phyloP scores from a whole-genome alignment of 257 asterid genomes.

The Galeopsis tetrahit region DNA sequence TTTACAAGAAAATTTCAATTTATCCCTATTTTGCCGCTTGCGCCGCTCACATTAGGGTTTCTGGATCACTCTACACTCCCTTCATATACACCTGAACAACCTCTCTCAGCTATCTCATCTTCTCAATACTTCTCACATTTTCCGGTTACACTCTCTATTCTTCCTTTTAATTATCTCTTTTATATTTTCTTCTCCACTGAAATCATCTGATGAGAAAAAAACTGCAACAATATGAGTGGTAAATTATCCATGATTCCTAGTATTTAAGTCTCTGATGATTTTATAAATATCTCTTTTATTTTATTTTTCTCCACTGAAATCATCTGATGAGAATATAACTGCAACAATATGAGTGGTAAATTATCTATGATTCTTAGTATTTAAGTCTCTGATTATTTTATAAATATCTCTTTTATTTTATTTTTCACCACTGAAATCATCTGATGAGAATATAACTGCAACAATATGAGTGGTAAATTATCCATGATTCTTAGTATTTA shows the following conservation, averaged over 20 bases:
- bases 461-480: constrained; percentile 47
- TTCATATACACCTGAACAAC: background rate
- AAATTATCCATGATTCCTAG: constrained; percentile 56
- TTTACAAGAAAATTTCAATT: background rate
- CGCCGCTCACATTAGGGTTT: constrained; percentile 28
- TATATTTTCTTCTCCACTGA: background rate
- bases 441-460: constrained; percentile 63
- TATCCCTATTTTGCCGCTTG: background rate
- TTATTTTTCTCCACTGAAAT: constrained; percentile 28
- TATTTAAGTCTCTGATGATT: constrained; percentile 89
- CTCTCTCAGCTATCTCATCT: background rate
- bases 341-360: constrained; percentile 53
- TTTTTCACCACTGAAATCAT: constrained; percentile 39
- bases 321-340: constrained; percentile 63
- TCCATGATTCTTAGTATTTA: constrained; percentile 73
- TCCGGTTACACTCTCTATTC: background rate
- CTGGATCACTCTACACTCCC: background rate
- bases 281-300: background rate
- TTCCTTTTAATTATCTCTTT: background rate
- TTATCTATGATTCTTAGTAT: constrained; percentile 65
- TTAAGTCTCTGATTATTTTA: constrained; percentile 77
- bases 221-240: constrained; percentile 59
- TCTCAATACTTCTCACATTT: too few relatives aligned
- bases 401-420: too few relatives aligned
- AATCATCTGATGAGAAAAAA: constrained; percentile 61